A percentile compares a stretch with the other conserved stretches of the same genome.
phyloP scores from a whole-genome alignment of 495 filamentous ascomycete species.

The Tuber microsphaerosporum region DNA sequence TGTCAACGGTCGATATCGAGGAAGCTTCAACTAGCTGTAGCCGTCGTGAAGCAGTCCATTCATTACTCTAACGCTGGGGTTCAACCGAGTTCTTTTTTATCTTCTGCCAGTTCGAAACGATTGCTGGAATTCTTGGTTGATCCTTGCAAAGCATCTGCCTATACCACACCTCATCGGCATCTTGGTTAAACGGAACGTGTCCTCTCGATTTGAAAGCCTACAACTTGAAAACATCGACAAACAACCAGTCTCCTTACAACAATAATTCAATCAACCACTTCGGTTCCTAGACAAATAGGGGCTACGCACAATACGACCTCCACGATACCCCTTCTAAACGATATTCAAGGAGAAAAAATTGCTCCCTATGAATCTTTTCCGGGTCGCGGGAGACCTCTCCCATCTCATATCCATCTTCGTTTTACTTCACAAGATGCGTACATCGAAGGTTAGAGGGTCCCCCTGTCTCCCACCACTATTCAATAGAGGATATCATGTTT shows the following conservation, averaged over 20 bases:
- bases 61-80: background rate
- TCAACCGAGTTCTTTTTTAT: background rate
- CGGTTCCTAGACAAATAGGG: constrained; percentile 4
- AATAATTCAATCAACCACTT: background rate
- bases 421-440: constrained; percentile 89
- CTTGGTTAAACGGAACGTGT: constrained; percentile 37
- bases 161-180: background rate
- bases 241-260: constrained; percentile 33
- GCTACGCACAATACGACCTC: constrained; percentile 23
- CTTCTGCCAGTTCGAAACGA: background rate
- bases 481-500: background rate
- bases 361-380: constrained; percentile 37
- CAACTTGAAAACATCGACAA: constrained; percentile 26
- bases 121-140: background rate
- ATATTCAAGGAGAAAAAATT: constrained; percentile 15
- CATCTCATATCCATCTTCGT: constrained; percentile 92
- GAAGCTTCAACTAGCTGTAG: background rate
- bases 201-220: constrained; percentile 31
- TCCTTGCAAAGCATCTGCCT: background rate
- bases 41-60: background rate
- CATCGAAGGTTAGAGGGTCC: constrained; percentile 58
- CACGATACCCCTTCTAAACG: constrained; percentile 28
- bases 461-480: background rate
- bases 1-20: background rate
- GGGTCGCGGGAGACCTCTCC: constrained; percentile 61